These are phyloP conservation scores for Vinca minor DNA, from an alignment of 257 asterid genomes.

Conservation along the genomic window DNA sequence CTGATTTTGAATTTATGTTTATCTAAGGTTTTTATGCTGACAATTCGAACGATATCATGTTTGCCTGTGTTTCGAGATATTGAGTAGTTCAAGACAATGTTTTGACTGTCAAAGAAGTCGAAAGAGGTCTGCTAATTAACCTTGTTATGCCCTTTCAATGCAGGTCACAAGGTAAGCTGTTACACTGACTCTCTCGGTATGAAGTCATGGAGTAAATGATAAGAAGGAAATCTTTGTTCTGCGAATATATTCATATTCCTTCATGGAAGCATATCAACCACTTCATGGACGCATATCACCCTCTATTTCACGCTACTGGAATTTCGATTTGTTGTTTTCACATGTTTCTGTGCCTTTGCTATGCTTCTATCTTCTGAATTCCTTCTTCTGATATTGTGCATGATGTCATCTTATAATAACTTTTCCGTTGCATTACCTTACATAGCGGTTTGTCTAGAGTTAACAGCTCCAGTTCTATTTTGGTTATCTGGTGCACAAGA, in stretches of 20 bases:
- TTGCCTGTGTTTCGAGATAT: not conserved
- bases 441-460: not conserved
- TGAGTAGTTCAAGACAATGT: not conserved
- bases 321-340: not conserved
- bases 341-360: not conserved
- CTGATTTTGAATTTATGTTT: not conserved
- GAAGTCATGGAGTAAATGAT: constrained; percentile 27
- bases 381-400: not conserved
- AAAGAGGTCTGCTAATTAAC: not conserved
- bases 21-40: not conserved
- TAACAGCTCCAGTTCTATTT: not conserved
- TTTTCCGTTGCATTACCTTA: not conserved
- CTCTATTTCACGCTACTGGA: not conserved
- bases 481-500: not conserved
- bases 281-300: not conserved
- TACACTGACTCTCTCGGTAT: constrained; percentile 26
- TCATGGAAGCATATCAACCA: not conserved
- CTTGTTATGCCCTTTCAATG: constrained; percentile 26
- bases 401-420: not conserved
- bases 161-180: constrained; percentile 76
- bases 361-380: not conserved
- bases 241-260: not conserved
- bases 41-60: not conserved
- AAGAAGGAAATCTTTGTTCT: constrained; percentile 19
- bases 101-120: not conserved